Base-by-base conservation (phyloP, 140 eudicot genomes). In the Anethum foeniculum region DNA sequence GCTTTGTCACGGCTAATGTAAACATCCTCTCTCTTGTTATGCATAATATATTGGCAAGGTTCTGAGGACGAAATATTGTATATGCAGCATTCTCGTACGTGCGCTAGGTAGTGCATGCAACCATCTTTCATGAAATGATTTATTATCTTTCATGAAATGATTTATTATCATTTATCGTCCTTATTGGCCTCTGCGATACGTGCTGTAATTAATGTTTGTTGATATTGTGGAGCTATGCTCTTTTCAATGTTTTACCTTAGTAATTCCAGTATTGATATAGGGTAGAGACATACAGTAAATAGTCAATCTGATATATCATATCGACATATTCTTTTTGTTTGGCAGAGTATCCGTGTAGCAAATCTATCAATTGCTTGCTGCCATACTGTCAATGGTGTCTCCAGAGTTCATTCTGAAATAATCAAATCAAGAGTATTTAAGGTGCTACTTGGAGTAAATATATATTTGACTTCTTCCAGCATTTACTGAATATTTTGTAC, bases 301-400 rank as follows among this genome's bases (percentile, higher is more conserved):
- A 32, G 44, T 68, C 30, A 32, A 30, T 68, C 44, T 68, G 56
- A 44, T 74, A 74, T 44, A 11, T 41, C 34, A 39, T 73, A n/a
- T n/a, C n/a, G n/a, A n/a, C n/a, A n/a, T n/a, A 46, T 71, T 65
- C 23, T 41, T 71, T 77, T 80, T 82, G 51, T 77, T 60, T 82
- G 76, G 77, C 88, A 89, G 92, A 84, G 84, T 85, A 89, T 89
- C 58, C 86, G 92, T 71, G 84, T 89, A 77, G 92, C 92, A 34
- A 89, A 89, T 54, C 68, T 89, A 54, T 86, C 92, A 51, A 75
- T 89, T 86, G 88, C 83, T 75, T 89, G 90, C 79, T 89, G 86
- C 78, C 92, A 89, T 85, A 86, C 90, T 1, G 90, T 89, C 74
- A 84, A 89, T 71, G 90, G 90, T 60, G 92, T 89, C 79, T 89